Evolutionary conservation across 306 rosid species (phyloP).

Genomic region (Trifolium repens): DNA sequence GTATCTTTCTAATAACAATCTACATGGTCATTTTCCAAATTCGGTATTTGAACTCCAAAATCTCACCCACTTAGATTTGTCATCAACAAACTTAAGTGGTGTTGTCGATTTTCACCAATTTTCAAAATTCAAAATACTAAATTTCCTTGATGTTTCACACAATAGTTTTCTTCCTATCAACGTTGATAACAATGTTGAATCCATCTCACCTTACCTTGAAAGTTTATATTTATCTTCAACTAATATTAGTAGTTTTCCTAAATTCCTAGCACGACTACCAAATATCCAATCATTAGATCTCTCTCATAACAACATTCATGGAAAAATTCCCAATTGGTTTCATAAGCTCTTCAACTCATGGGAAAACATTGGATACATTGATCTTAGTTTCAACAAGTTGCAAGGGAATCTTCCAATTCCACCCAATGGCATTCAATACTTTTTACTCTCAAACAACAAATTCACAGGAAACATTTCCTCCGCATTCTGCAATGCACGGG

Average conservation of each 20-base stretch:
- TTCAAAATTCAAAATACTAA: no score
- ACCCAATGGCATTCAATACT: neutral
- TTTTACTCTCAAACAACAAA: neutral
- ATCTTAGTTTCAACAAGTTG: constrained; percentile 43
- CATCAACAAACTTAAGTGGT: no score
- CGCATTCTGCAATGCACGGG: no score
- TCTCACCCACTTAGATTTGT: no score
- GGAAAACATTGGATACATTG: fast-evolving
- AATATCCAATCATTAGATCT: neutral
- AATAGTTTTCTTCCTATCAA: neutral
- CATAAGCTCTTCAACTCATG: constrained; percentile 4
- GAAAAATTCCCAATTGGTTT: constrained; percentile 22
- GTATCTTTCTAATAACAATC: no score
- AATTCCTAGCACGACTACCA: constrained; percentile 11
- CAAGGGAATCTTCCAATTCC: constrained; percentile 40
- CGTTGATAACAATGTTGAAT: neutral
- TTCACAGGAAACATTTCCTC: no score
- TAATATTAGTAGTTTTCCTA: constrained; percentile 34
- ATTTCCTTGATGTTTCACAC: no score
- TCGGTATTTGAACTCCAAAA: no score
- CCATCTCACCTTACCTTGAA: neutral
- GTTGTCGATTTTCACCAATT: no score
- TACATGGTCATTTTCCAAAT: no score
- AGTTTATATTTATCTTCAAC: neutral
- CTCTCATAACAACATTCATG: constrained; percentile 22